phyloP scores from a whole-genome alignment of 331 rosid species.

The Prunus yedoensis region DNA sequence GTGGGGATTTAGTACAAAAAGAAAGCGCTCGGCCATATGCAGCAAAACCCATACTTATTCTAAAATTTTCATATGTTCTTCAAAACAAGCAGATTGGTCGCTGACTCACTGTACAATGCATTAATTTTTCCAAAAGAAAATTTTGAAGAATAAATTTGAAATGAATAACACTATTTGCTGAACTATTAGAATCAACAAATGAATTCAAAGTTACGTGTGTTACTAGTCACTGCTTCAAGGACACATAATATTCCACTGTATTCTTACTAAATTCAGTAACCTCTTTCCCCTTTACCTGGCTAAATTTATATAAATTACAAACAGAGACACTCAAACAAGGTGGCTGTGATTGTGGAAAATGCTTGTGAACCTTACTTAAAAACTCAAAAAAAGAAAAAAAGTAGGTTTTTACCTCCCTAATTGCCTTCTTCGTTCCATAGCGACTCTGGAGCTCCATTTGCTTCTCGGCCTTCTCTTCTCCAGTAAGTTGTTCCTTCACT shows the following conservation, averaged over 20 bases:
- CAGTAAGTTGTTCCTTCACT: constrained; percentile 40
- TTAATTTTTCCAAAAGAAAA: neutral
- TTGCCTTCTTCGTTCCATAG: constrained; percentile 64
- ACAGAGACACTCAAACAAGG: neutral
- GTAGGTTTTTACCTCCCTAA: constrained; percentile 38
- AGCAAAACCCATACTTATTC: neutral
- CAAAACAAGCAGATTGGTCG: neutral
- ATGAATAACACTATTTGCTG: neutral
- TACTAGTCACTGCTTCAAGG: neutral
- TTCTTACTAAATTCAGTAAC: neutral
- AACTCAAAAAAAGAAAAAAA: neutral
- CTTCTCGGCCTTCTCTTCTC: constrained; percentile 27
- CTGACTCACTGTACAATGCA: neutral
- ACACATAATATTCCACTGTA: neutral
- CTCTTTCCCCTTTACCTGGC: neutral
- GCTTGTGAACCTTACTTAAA: neutral
- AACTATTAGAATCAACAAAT: neutral
- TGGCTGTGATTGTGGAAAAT: neutral
- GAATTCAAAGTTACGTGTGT: neutral
- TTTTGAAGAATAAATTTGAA: neutral
- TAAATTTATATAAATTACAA: neutral
- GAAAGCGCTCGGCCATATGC: neutral
- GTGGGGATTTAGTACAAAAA: neutral
- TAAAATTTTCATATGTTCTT: neutral
- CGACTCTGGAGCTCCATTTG: constrained; percentile 31